Evolutionary conservation across 2,329 filamentous ascomycete species (phyloP), one percentile per base, ranked within the genome.

Genomic region (Camptophora hylomeconis): DNA sequence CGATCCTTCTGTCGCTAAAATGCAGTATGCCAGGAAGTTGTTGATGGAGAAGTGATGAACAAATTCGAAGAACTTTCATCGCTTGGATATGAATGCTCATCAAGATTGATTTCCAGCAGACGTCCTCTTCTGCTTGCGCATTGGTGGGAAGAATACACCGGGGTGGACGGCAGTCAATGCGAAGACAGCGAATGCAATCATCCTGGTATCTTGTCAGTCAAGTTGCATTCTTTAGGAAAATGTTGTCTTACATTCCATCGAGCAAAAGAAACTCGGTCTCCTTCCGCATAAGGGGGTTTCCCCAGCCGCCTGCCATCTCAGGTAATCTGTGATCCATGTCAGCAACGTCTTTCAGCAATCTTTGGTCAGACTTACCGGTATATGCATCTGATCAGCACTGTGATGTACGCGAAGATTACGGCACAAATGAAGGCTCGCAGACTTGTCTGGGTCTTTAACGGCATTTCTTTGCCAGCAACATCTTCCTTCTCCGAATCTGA

Each of bases 271-370:
- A 65, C 32, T 63, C 59, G 5, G 48, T 46, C 42, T 65, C 58
- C 19, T 56, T 57, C 29, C 53, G 52, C 60, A 63, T 63, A 22
- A 63, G 37, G 0, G 50, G 45, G 25, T 55, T 58, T 13, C 60
- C 60, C 61, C 61, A 65, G 3, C 61, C 61, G 14, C 60, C 59
- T 4, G 59, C 56, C 61, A 64, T 63, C 40, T 64, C 61, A 3
- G 61, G 60, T 5, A 64, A 48, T 47, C 59, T 62, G 33, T 28
- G 25, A 11, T 13, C 5, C 3, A 16, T 12, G 9, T 22, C 3
- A 28, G 16, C 9, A 14, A 11, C 6, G 11, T 9, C 13, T n/a
- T 10, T n/a, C n/a, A 20, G 13, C 26, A 14, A n/a, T 5, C 14
- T 15, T 5, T 8, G 17, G 15, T 11, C 15, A 17, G 7, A 37